Conservation (phyloP, 495 filamentous ascomycete species). For the Penicillium manginii region DNA sequence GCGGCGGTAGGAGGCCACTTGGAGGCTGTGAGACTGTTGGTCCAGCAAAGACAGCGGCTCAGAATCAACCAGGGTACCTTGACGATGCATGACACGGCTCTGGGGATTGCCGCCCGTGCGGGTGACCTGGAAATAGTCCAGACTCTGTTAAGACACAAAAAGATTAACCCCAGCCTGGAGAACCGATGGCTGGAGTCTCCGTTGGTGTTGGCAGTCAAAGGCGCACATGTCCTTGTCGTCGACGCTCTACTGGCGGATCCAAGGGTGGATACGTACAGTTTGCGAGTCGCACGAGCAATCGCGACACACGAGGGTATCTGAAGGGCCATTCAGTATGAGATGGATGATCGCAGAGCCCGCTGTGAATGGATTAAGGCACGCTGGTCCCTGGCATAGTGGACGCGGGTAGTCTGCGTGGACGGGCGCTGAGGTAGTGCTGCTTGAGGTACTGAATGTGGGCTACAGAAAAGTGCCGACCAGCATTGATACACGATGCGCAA, state of each 20-base stretch:
- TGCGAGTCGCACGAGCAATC: too few relatives aligned
- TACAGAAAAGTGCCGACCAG: not conserved
- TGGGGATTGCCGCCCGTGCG: constrained; percentile 15
- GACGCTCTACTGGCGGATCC: too few relatives aligned
- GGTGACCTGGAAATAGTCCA: not conserved
- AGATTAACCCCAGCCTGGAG: too few relatives aligned
- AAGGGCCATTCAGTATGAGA: too few relatives aligned
- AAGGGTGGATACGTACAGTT: too few relatives aligned
- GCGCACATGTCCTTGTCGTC: too few relatives aligned
- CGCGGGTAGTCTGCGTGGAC: not conserved
- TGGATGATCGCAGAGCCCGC: not conserved
- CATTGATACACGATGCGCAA: not conserved
- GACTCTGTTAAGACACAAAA: too few relatives aligned
- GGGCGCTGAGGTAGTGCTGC: not conserved
- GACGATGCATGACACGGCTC: constrained; percentile 13
- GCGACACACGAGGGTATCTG: too few relatives aligned
- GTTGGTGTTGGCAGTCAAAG: too few relatives aligned
- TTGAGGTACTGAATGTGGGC: not conserved
- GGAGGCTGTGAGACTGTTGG: not conserved
- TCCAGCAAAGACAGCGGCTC: not conserved
- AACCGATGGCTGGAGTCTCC: too few relatives aligned
- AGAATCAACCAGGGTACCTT: constrained; percentile 16
- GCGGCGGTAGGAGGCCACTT: not conserved
- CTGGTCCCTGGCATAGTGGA: not conserved
- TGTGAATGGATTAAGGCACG: not conserved